Evolutionary conservation across 192 early-diverging fungal species (phyloP), one percentile per base, ranked within the genome.

Genomic region (Coemansia reversa): DNA sequence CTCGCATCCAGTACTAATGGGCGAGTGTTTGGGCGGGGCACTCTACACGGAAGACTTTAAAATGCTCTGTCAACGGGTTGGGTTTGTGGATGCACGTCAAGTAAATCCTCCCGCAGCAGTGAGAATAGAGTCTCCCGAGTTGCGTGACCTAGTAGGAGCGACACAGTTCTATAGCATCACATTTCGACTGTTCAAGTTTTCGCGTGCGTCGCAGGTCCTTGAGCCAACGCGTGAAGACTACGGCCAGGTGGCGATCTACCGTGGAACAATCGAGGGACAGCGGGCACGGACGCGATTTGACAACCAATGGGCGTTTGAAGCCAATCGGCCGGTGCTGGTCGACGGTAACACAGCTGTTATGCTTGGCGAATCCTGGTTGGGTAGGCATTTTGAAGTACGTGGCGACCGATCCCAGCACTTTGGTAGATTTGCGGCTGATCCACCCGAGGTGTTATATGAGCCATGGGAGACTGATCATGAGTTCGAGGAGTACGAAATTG

Each of bases 81-180:
- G 76, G 32, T 79, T 79, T 30, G 57, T 67, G 4, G 66, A 70
- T 19, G 58, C 60, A 30, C 61, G 78, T 1, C 61, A 67, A 51
- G 77, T 74, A 51, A 70, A 69, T 20, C 30, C 69, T 18, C 78
- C 66, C 0, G 79, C 66, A 18, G 25, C 45, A 5, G 69, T 72
- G 45, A 65, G 73, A 19, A 75, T 81, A 35, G 73, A 75, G 48
- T 24, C 61, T 16, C 79, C 73, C 12, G 79, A 75, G 59, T 70
- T 81, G 60, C 69, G 69, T 16, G 69, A 68, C 50, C 66, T 81
- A 33, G 74, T 81, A 11, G 79, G 79, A 7, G 69, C 65, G 0
- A 69, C 79, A 32, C 69, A 75, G 65, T 81, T 75, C 72, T 71
- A 62, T 66, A 68, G 65, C 69, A 75, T 81, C 56, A 81, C 79